A percentile compares a stretch with the other conserved stretches of the same genome.
Evolutionary conservation across 768 basidiomycete species (phyloP).

Genomic region (Lactarius quietus): DNA sequence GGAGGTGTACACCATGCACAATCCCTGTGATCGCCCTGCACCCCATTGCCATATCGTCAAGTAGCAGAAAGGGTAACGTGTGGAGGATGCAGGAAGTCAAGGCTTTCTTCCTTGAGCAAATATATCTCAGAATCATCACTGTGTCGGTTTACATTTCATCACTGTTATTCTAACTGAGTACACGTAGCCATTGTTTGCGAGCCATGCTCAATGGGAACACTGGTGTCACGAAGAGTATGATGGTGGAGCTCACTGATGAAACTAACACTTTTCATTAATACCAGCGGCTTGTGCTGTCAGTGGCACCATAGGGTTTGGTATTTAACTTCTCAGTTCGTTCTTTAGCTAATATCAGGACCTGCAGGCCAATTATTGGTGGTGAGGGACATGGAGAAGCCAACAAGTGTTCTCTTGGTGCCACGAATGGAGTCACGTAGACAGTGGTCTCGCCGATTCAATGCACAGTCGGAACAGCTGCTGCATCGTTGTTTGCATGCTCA

Average conservation of each 20-base stretch:
- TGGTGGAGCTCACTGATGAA: slow-evolving; percentile 61
- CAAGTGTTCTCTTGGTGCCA: slow-evolving; percentile 59
- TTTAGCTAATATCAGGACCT: slow-evolving; percentile 5
- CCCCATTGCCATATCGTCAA: no score
- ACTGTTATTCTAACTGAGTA: slow-evolving; percentile 56
- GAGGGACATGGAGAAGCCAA: slow-evolving; percentile 44
- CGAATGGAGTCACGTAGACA: slow-evolving; percentile 51
- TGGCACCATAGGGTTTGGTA: slow-evolving; percentile 8
- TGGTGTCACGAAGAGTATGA: slow-evolving; percentile 29
- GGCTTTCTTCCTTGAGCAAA: not conserved
- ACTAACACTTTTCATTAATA: slow-evolving; percentile 44
- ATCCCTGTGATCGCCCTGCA: no score
- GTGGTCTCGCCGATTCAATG: slow-evolving; percentile 39
- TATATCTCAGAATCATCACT: slow-evolving; percentile 4
- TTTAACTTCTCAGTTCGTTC: not conserved
- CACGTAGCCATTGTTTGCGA: slow-evolving; percentile 31
- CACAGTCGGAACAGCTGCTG: slow-evolving; percentile 50
- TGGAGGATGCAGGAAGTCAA: not conserved
- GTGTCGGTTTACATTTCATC: slow-evolving; percentile 6
- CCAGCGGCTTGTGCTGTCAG: slow-evolving; percentile 31
- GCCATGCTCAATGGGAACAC: slow-evolving; percentile 9
- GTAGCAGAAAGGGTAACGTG: no score
- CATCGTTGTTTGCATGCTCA: slow-evolving; percentile 64
- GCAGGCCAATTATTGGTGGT: slow-evolving; percentile 26
- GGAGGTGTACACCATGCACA: no score